phyloP scores from a whole-genome alignment of 1,139 yeast genomes.

The Lodderomyces orthopsilosis region DNA sequence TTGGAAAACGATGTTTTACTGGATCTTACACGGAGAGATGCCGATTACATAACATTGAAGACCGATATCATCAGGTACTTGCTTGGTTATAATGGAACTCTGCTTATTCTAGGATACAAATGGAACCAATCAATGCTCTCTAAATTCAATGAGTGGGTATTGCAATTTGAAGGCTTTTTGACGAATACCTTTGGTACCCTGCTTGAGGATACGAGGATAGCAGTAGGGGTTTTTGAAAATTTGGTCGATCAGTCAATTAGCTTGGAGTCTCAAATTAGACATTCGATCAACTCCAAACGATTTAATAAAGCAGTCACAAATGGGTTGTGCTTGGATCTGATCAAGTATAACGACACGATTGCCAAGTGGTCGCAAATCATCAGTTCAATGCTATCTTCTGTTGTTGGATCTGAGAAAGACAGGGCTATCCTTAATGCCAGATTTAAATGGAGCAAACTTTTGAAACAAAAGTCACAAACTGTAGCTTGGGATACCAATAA shows the following conservation, averaged over 20 bases:
- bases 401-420: not conserved
- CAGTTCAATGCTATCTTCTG: slow-evolving; percentile 11
- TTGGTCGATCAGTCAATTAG: slow-evolving; percentile 50
- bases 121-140: slow-evolving; percentile 27
- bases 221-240: slow-evolving; percentile 50
- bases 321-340: slow-evolving; percentile 36
- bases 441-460: slow-evolving; percentile 35
- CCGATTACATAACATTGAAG: slow-evolving; percentile 48
- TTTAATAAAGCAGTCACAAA: slow-evolving; percentile 18
- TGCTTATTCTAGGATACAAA: slow-evolving; percentile 21
- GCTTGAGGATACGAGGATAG: slow-evolving; percentile 4
- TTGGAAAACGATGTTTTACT: not conserved
- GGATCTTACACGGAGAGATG: slow-evolving; percentile 19
- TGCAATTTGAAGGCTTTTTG: slow-evolving; percentile 28
- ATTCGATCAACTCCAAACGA: slow-evolving; percentile 20
- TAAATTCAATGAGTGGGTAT: slow-evolving; percentile 32
- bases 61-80: slow-evolving; percentile 40
- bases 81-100: slow-evolving; percentile 19
- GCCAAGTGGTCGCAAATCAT: slow-evolving; percentile 34
- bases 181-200: not conserved
- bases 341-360: slow-evolving; percentile 35
- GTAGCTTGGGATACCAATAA: slow-evolving; percentile 31
- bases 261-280: slow-evolving; percentile 28
- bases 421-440: slow-evolving; percentile 15
- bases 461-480: slow-evolving; percentile 31